Conservation (phyloP, 768 basidiomycete genomes). For the Russula sp. region DNA sequence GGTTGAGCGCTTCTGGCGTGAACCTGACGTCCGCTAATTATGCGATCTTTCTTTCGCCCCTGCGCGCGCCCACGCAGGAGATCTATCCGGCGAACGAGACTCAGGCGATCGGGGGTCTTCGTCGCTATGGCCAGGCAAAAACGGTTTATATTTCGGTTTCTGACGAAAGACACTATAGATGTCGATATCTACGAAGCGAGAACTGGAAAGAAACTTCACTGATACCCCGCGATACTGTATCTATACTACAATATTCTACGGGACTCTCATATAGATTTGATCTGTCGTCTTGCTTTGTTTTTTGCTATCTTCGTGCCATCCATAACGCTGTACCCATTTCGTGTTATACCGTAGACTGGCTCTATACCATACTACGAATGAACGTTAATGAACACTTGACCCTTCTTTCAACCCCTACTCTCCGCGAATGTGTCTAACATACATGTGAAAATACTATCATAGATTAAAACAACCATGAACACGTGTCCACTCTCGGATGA, state of each 20-base stretch:
- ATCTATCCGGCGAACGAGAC: conserved; percentile 81
- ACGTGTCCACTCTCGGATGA: too few species aligned
- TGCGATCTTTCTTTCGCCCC: conserved; percentile 89
- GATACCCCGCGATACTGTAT: neutral
- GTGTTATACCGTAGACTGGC: too few species aligned
- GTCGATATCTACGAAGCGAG: conserved; percentile 68
- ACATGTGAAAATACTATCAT: too few species aligned
- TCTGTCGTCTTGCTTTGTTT: neutral
- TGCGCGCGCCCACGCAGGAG: conserved; percentile 75
- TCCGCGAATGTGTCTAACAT: too few species aligned
- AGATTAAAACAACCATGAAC: too few species aligned
- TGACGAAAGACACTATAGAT: conserved; percentile 86
- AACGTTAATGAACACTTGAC: too few species aligned
- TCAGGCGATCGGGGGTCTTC: conserved; percentile 77
- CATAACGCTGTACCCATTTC: too few species aligned
- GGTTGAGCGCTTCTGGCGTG: conserved; percentile 91
- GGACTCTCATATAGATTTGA: neutral
- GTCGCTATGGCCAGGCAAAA: conserved; percentile 78
- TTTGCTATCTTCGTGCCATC: neutral
- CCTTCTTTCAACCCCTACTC: too few species aligned
- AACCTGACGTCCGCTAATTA: conserved; percentile 93
- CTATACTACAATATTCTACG: neutral
- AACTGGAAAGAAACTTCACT: conserved; percentile 26
- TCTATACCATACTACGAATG: too few species aligned
- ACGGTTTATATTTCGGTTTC: conserved; percentile 76